phyloP scores from a whole-genome alignment of 495 filamentous ascomycete genomes.

The Daldinia loculata region DNA sequence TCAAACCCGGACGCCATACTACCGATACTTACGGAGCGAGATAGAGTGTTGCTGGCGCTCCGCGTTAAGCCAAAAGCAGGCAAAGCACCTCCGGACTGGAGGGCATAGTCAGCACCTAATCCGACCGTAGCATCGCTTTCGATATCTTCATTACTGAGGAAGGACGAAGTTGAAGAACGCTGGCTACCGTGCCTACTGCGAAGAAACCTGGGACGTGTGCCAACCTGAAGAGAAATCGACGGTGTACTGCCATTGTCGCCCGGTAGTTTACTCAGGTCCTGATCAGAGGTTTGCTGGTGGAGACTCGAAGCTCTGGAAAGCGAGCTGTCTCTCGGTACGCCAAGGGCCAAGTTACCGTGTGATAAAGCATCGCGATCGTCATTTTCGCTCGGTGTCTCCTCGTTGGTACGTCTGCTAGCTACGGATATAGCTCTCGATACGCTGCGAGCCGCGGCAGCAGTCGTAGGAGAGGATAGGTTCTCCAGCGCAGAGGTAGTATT shows the following conservation, averaged over 20 bases:
- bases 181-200: constrained; percentile 77
- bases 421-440: constrained; percentile 61
- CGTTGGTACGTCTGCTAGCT: constrained; percentile 48
- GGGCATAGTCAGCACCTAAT: constrained; percentile 82
- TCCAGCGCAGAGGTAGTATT: constrained; percentile 68
- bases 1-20: constrained; percentile 95
- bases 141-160: constrained; percentile 67
- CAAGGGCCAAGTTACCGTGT: constrained; percentile 19
- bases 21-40: constrained; percentile 85
- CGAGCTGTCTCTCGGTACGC: constrained; percentile 48
- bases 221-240: constrained; percentile 50
- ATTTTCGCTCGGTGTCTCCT: constrained; percentile 53
- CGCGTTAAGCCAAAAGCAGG: constrained; percentile 65
- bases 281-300: constrained; percentile 44
- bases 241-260: constrained; percentile 46
- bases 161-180: constrained; percentile 79
- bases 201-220: constrained; percentile 73
- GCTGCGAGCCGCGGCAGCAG: constrained; percentile 67
- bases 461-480: constrained; percentile 71
- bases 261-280: constrained; percentile 39
- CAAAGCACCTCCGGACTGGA: constrained; percentile 81
- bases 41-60: constrained; percentile 65
- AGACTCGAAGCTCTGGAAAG: constrained; percentile 60
- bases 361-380: constrained; percentile 42
- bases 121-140: constrained; percentile 72